Conservation (phyloP, 768 basidiomycete species). For the Termitomyces sp. region DNA sequence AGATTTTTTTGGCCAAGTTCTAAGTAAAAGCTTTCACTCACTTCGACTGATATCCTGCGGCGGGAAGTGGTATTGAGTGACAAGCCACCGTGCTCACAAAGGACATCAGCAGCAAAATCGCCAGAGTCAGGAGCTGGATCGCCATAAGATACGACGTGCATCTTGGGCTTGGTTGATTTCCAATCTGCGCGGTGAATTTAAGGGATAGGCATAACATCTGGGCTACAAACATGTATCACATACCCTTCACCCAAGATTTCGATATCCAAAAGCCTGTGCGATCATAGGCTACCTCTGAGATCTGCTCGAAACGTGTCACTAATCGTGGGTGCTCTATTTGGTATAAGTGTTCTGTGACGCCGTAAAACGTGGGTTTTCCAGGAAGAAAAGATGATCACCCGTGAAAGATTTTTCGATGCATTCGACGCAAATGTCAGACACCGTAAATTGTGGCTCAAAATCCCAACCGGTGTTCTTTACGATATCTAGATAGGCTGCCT, state of each 20-base stretch:
- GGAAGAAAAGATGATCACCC: slow-evolving; percentile 32
- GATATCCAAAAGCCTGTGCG: slow-evolving; percentile 64
- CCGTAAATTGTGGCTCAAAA: slow-evolving; percentile 41
- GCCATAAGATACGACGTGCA: slow-evolving; percentile 52
- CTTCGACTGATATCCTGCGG: slow-evolving; percentile 57
- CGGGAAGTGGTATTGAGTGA: slow-evolving; percentile 51
- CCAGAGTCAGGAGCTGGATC: slow-evolving; percentile 67
- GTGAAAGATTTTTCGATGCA: slow-evolving; percentile 55
- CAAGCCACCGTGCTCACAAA: slow-evolving; percentile 66
- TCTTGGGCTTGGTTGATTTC: slow-evolving; percentile 64
- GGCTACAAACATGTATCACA: slow-evolving; percentile 3
- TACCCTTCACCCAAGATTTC: slow-evolving; percentile 74
- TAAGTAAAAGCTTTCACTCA: slow-evolving; percentile 18
- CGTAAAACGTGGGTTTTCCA: background rate
- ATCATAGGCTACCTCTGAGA: slow-evolving; percentile 37
- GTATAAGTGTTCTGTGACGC: slow-evolving; percentile 57
- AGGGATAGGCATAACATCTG: background rate
- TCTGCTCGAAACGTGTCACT: slow-evolving; percentile 54
- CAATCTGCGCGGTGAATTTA: slow-evolving; percentile 47
- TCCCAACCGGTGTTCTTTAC: slow-evolving; percentile 35
- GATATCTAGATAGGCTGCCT: slow-evolving; percentile 44
- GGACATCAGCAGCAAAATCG: slow-evolving; percentile 53
- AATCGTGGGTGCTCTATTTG: slow-evolving; percentile 57
- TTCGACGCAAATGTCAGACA: slow-evolving; percentile 49
- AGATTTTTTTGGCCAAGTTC: background rate